A percentile compares a stretch with the other conserved stretches of the same genome.
These are phyloP conservation scores for Starmerella vitae DNA, from an alignment of 805 yeast species.

Conservation along the genomic window DNA sequence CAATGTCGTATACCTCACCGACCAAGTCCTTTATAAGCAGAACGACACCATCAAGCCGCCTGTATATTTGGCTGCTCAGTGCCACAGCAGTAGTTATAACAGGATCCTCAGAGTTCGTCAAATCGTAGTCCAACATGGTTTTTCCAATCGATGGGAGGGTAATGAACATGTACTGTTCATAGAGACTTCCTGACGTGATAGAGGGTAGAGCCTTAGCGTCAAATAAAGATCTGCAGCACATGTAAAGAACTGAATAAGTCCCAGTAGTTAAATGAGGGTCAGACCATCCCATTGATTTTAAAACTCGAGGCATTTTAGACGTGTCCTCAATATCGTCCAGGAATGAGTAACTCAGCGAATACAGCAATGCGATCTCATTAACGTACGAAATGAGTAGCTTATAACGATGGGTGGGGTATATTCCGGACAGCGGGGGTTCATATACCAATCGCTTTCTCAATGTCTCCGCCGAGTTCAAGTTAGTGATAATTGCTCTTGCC, in stretches of 20 bases:
- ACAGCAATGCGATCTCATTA: constrained; percentile 22
- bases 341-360: constrained; percentile 20
- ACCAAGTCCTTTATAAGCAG: constrained; percentile 26
- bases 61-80: constrained; percentile 23
- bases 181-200: constrained; percentile 24
- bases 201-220: constrained; percentile 26
- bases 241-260: constrained; percentile 24
- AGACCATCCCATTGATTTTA: constrained; percentile 25
- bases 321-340: constrained; percentile 24
- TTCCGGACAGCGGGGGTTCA: constrained; percentile 28
- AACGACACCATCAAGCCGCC: constrained; percentile 25
- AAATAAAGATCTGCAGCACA: constrained; percentile 24
- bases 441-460: constrained; percentile 20
- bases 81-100: constrained; percentile 19
- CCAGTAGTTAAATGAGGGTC: constrained; percentile 22
- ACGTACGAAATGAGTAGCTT: constrained; percentile 21
- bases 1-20: constrained; percentile 26
- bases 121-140: not conserved
- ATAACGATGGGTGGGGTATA: constrained; percentile 26
- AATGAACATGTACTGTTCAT: constrained; percentile 9
- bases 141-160: not conserved
- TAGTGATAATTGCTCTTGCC: constrained; percentile 17
- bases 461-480: constrained; percentile 16
- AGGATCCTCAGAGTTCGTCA: not conserved
- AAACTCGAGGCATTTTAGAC: constrained; percentile 15